Evolutionary conservation across 2,329 filamentous ascomycete species (phyloP).

Genomic region (Hypoxylon sp.): DNA sequence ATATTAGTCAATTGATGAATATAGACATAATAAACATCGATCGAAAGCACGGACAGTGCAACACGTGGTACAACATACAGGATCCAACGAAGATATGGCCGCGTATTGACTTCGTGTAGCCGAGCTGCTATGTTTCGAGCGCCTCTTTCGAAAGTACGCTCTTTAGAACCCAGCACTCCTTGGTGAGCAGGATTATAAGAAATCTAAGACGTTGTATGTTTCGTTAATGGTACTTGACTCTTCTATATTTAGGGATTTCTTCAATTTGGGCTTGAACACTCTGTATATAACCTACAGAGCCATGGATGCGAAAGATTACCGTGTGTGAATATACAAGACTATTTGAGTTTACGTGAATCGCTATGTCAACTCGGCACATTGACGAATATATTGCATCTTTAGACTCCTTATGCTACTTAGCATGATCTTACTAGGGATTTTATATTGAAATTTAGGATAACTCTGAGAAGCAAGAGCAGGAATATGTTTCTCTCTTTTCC

Average conservation of each 20-base stretch:
- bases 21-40: background rate
- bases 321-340: background rate
- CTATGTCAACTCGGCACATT: background rate
- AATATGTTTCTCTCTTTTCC: background rate
- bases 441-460: background rate
- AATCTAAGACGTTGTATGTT: background rate
- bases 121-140: background rate
- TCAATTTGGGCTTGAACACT: background rate
- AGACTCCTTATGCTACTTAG: background rate
- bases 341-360: background rate
- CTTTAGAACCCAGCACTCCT: background rate
- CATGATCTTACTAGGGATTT: background rate
- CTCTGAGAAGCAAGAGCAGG: background rate
- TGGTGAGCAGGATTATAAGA: background rate
- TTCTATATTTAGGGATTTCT: background rate
- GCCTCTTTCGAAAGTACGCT: background rate
- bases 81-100: background rate
- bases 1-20: background rate
- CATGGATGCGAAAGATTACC: background rate
- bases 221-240: constrained; percentile 1
- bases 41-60: background rate
- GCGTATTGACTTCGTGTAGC: background rate
- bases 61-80: background rate
- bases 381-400: background rate
- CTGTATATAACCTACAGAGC: background rate